These are phyloP conservation scores for Fonsecaea monophora DNA, from an alignment of 2,329 filamentous ascomycete species.

Conservation along the genomic window DNA sequence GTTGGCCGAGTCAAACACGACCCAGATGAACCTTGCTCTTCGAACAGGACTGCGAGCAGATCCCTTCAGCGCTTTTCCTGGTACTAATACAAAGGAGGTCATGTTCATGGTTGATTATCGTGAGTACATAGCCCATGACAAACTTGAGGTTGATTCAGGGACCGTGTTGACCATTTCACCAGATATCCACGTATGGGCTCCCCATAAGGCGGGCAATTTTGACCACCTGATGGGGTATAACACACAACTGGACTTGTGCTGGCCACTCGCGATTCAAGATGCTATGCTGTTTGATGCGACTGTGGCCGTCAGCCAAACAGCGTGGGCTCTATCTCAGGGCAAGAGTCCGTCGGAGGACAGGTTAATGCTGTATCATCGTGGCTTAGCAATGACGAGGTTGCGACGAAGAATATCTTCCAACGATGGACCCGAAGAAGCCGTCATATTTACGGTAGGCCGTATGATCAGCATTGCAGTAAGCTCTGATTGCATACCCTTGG, in stretches of 20 bases:
- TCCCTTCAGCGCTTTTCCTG: conserved; percentile 24
- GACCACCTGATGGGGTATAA: conserved; percentile 29
- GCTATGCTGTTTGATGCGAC: conserved; percentile 34
- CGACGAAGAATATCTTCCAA: conserved; percentile 13
- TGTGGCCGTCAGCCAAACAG: conserved; percentile 28
- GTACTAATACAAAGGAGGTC: conserved; percentile 21
- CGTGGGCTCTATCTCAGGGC: conserved; percentile 21
- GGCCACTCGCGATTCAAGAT: conserved; percentile 32
- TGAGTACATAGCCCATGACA: background rate
- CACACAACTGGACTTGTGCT: conserved; percentile 32
- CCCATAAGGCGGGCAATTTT: conserved; percentile 25
- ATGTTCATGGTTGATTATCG: conserved; percentile 31
- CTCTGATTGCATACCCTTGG: background rate
- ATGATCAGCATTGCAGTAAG: conserved; percentile 30
- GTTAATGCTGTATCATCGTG: conserved; percentile 29
- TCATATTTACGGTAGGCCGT: conserved; percentile 29
- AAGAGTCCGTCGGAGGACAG: conserved; percentile 21
- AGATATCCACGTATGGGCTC: conserved; percentile 29
- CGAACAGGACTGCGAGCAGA: conserved; percentile 22
- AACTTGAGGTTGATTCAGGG: background rate
- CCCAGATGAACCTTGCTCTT: conserved; percentile 12
- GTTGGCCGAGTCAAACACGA: background rate
- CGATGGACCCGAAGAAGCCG: conserved; percentile 8
- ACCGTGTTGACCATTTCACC: conserved; percentile 2
- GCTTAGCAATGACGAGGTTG: conserved; percentile 24